Evolutionary conservation across 2,329 filamentous ascomycete species (phyloP).

Genomic region (Colletotrichum sp.): DNA sequence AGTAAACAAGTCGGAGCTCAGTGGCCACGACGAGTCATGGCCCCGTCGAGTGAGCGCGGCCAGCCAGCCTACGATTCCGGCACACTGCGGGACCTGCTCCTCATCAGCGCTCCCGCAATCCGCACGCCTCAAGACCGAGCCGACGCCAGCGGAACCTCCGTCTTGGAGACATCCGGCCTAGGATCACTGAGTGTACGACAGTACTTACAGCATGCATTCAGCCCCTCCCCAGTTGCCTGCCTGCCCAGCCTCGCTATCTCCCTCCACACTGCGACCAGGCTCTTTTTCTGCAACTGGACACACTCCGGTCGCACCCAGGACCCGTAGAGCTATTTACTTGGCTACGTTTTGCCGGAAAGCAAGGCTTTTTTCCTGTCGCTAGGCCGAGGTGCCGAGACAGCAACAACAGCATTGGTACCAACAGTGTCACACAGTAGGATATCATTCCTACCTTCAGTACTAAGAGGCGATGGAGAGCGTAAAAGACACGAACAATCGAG

Average conservation of each 20-base stretch:
- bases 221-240: not conserved
- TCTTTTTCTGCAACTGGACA: not conserved
- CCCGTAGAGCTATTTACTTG: not conserved
- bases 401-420: not conserved
- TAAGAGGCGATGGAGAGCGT: not conserved
- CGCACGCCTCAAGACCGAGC: slow-evolving; percentile 14
- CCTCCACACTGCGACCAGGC: not conserved
- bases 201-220: slow-evolving; percentile 5
- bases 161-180: not conserved
- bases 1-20: slow-evolving; percentile 6
- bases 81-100: not conserved
- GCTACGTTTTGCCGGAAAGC: not conserved
- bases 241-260: slow-evolving; percentile 11
- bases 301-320: not conserved
- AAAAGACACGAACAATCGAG: not conserved
- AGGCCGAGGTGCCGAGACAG: not conserved
- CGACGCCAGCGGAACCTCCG: slow-evolving; percentile 2
- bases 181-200: not conserved
- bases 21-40: slow-evolving; percentile 16
- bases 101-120: not conserved
- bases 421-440: not conserved
- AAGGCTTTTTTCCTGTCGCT: not conserved
- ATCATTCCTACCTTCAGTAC: not conserved
- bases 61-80: not conserved
- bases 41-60: not conserved